Evolutionary conservation across 495 filamentous ascomycete genomes (phyloP).

Genomic region (Oidiodendron maius): DNA sequence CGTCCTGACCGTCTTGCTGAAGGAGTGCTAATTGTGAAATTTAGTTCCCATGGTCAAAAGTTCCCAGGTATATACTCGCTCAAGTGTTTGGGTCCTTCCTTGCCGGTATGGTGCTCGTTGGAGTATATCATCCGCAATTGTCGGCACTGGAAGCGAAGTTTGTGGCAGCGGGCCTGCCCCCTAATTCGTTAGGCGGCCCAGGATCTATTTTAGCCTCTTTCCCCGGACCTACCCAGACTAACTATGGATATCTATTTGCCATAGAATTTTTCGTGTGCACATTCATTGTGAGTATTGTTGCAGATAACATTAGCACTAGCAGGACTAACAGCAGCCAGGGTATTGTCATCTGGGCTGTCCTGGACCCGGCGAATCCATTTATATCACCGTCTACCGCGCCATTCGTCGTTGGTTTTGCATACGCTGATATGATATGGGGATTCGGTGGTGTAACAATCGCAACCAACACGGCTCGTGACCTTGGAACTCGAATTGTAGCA

Average conservation of each 20-base stretch:
- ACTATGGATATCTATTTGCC: constrained; percentile 43
- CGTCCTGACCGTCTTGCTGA: no score
- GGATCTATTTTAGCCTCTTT: constrained; percentile 39
- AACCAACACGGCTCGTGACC: constrained; percentile 46
- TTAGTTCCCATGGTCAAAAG: constrained; percentile 22
- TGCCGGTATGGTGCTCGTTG: constrained; percentile 42
- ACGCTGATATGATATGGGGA: constrained; percentile 43
- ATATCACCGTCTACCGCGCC: constrained; percentile 36
- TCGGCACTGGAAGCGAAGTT: constrained; percentile 27
- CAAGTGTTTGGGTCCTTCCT: constrained; percentile 48
- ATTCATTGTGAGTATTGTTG: constrained; percentile 29
- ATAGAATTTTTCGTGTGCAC: constrained; percentile 48
- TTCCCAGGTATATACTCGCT: constrained; percentile 45
- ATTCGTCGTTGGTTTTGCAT: constrained; percentile 44
- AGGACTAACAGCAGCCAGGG: constrained; percentile 19
- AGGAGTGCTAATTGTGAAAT: no score
- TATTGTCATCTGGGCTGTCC: constrained; percentile 47
- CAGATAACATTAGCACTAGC: no score
- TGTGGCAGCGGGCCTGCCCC: constrained; percentile 23
- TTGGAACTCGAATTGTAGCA: constrained; percentile 47
- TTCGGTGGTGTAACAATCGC: constrained; percentile 42
- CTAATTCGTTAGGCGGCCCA: constrained; percentile 40
- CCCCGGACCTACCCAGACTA: constrained; percentile 36
- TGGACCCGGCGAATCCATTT: constrained; percentile 51
- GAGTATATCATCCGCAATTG: constrained; percentile 43